phyloP scores from a whole-genome alignment of 768 basidiomycete genomes.

The Tulasnella calospora region DNA sequence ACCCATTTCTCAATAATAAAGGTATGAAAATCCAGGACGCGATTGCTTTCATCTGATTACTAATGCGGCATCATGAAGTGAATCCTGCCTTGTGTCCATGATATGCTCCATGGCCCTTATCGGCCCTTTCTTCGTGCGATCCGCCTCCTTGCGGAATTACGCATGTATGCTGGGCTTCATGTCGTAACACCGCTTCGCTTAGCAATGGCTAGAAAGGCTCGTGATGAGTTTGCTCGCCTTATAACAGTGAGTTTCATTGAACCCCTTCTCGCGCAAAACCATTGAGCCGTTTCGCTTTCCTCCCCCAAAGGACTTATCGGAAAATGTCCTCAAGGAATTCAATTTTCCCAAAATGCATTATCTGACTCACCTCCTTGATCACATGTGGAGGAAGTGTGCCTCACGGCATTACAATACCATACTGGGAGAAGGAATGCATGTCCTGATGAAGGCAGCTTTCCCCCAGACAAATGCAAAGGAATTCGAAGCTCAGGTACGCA shows the following conservation, averaged over 20 bases:
- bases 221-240: neutral
- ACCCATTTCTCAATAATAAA: constrained; percentile 6
- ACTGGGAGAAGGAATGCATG: constrained; percentile 11
- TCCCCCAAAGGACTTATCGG: neutral
- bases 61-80: neutral
- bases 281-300: too few relatives aligned
- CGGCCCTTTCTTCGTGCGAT: neutral
- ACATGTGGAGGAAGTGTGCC: neutral
- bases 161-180: neutral
- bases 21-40: neutral
- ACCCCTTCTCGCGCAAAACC: neutral
- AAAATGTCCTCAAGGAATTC: neutral
- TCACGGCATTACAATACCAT: constrained; percentile 8
- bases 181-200: neutral
- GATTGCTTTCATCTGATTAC: neutral
- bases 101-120: neutral
- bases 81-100: neutral
- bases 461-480: neutral
- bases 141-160: neutral
- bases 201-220: neutral
- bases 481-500: neutral
- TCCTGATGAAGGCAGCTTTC: neutral
- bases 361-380: neutral
- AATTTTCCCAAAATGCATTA: constrained; percentile 5
- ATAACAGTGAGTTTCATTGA: neutral